phyloP scores from a whole-genome alignment of 140 eudicot species.

The Anethum foeniculum region DNA sequence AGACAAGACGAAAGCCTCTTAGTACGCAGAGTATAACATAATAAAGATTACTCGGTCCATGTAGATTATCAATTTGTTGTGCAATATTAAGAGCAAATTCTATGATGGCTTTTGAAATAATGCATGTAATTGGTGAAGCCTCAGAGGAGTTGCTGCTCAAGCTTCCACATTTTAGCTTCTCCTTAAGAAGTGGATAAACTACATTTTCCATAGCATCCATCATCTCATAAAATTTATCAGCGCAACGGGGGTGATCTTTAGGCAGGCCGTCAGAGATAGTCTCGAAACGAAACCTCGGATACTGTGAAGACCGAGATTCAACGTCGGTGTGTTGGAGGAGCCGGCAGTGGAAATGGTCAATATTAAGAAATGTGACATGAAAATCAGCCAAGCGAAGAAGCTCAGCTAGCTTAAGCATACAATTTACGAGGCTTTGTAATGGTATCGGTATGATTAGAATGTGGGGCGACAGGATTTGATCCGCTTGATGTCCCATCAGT shows the following conservation, averaged over 20 bases:
- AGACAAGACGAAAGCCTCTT: no score
- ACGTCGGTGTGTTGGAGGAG: constrained; percentile 7
- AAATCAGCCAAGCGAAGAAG: constrained; percentile 1
- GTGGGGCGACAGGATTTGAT: constrained; percentile 1
- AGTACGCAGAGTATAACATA: no score
- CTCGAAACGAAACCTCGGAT: constrained; percentile 1
- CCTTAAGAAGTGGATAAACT: constrained; percentile 2
- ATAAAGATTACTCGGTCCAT: no score
- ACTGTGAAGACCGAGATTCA: neutral
- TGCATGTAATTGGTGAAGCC: neutral
- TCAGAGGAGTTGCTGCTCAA: neutral
- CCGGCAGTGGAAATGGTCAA: constrained; percentile 5
- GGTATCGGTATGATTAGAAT: constrained; percentile 14
- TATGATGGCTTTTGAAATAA: constrained; percentile 3
- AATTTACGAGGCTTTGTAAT: constrained; percentile 10
- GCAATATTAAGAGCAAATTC: neutral
- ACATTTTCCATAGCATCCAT: constrained; percentile 8
- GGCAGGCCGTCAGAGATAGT: constrained; percentile 17
- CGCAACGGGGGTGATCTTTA: constrained; percentile 5
- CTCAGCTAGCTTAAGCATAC: constrained; percentile 21
- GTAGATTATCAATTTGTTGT: no score
- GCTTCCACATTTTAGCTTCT: constrained; percentile 1
- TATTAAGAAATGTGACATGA: constrained; percentile 14
- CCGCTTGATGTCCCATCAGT: neutral
- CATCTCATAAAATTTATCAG: constrained; percentile 11